Evolutionary conservation across 1,139 yeast genomes (phyloP).

Genomic region (Kodamaea anthophila): DNA sequence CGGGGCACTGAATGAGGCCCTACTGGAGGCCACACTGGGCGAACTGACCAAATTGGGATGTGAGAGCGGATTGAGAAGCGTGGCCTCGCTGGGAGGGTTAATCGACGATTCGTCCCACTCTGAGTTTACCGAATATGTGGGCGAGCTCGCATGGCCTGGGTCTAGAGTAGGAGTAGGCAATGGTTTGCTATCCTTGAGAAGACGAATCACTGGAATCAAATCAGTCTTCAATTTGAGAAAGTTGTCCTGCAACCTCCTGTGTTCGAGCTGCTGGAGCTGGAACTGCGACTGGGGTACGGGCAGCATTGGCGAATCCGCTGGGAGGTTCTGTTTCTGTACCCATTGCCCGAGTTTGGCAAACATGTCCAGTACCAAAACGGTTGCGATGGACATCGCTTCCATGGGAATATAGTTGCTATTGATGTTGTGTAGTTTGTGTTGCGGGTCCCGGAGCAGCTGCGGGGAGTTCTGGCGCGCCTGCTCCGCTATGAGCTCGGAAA

Average conservation of each 20-base stretch:
- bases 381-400: conserved; percentile 30
- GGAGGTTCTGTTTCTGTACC: conserved; percentile 8
- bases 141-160: conserved; percentile 31
- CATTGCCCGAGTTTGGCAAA: conserved; percentile 17
- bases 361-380: conserved; percentile 34
- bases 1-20: conserved; percentile 12
- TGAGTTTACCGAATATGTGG: conserved; percentile 25
- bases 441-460: conserved; percentile 24
- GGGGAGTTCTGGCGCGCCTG: conserved; percentile 30
- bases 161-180: conserved; percentile 50
- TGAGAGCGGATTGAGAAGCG: conserved; percentile 1
- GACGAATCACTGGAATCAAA: conserved; percentile 45
- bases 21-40: conserved; percentile 1
- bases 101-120: no score
- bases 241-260: conserved; percentile 40
- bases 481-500: conserved; percentile 38
- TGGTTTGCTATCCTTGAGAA: conserved; percentile 50
- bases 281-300: conserved; percentile 12
- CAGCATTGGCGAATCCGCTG: conserved; percentile 12
- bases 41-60: conserved; percentile 1
- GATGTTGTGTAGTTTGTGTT: conserved; percentile 23
- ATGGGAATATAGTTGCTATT: conserved; percentile 29
- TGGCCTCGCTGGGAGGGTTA: no score
- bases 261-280: conserved; percentile 23
- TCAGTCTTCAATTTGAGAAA: conserved; percentile 47